Evolutionary conservation across 2,329 filamentous ascomycete species (phyloP).

Genomic region (Diaporthe citrichinensis): DNA sequence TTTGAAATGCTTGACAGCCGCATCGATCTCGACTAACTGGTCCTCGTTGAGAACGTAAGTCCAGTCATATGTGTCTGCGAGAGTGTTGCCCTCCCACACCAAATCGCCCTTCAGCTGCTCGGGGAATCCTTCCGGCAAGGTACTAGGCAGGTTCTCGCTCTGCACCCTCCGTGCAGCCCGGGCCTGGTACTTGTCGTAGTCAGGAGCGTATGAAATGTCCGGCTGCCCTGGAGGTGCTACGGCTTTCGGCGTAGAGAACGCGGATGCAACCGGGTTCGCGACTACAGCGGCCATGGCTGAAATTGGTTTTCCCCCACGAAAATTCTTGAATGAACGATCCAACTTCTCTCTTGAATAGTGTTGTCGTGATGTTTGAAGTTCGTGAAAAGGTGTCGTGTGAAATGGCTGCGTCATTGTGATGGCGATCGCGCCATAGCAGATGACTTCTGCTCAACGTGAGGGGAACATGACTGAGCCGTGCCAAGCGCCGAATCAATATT

Average conservation of each 20-base stretch:
- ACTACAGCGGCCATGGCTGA: constrained; percentile 29
- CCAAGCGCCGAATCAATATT: not conserved
- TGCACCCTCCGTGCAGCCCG: constrained; percentile 61
- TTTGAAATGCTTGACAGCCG: constrained; percentile 58
- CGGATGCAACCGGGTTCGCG: not conserved
- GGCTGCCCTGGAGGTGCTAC: constrained; percentile 62
- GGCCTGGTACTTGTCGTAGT: constrained; percentile 66
- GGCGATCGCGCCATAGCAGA: constrained; percentile 34
- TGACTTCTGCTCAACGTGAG: constrained; percentile 11
- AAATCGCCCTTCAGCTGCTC: constrained; percentile 61
- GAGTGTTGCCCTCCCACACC: constrained; percentile 69
- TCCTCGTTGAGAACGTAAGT: constrained; percentile 61
- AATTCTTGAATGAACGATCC: not conserved
- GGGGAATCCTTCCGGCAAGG: constrained; percentile 66
- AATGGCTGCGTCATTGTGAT: constrained; percentile 35
- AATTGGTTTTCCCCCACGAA: not conserved
- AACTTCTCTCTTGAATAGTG: no score
- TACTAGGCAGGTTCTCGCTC: constrained; percentile 55
- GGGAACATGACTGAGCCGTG: not conserved
- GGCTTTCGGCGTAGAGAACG: constrained; percentile 35
- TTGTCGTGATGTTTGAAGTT: not conserved
- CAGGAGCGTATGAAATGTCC: constrained; percentile 70
- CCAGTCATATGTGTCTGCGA: constrained; percentile 66
- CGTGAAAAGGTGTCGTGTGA: not conserved
- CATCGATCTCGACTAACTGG: constrained; percentile 65